Evolutionary conservation across 2,329 filamentous ascomycete species (phyloP).

Genomic region (Trichoderma koningiopsis): DNA sequence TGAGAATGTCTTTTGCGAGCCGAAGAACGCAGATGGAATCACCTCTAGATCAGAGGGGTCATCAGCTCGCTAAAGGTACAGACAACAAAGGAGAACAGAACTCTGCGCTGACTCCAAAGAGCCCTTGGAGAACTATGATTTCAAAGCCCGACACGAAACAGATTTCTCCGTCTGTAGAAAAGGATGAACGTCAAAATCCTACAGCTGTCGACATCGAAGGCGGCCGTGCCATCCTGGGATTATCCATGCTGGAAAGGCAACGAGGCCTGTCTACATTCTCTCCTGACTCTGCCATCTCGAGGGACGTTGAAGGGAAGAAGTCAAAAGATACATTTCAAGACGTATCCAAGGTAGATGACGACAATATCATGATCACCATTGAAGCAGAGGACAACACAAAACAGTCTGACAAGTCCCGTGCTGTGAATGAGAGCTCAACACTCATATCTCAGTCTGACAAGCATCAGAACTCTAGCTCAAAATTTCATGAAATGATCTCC

Average conservation of each 20-base stretch:
- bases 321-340: background rate
- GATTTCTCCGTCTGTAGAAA: background rate
- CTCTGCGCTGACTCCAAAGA: background rate
- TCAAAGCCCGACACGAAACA: background rate
- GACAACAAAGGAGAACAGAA: constrained; percentile 4
- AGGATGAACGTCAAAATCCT: background rate
- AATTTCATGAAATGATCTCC: background rate
- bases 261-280: background rate
- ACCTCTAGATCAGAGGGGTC: constrained; percentile 31
- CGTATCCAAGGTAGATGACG: background rate
- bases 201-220: background rate
- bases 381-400: background rate
- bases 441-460: background rate
- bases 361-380: constrained; percentile 24
- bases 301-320: background rate
- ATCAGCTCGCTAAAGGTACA: background rate
- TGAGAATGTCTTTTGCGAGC: constrained; percentile 46
- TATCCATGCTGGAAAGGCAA: constrained; percentile 12
- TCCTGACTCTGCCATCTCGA: background rate
- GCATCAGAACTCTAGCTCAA: background rate
- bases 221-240: background rate
- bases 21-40: constrained; percentile 40
- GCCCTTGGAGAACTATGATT: constrained; percentile 10
- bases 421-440: background rate
- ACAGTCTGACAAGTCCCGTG: background rate